Conservation (phyloP, 2,329 filamentous ascomycete genomes). For the Aphanoascus verrucosus region DNA sequence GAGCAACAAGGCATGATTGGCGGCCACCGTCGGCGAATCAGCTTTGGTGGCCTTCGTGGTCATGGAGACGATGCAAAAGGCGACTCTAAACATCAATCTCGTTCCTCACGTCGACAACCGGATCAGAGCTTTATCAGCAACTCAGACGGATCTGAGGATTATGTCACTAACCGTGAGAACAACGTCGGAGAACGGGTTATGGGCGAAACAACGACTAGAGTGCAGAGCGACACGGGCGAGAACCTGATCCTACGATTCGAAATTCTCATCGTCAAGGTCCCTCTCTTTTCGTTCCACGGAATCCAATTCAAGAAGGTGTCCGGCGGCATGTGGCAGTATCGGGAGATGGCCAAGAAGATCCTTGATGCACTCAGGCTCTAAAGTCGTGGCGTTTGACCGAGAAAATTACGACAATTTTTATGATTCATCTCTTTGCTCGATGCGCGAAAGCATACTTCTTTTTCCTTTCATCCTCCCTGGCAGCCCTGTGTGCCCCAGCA, state of each 20-base stretch:
- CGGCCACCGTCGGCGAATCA: slow-evolving; percentile 63
- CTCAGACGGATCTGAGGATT: slow-evolving; percentile 77
- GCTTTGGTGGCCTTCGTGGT: slow-evolving; percentile 61
- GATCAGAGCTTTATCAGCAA: slow-evolving; percentile 70
- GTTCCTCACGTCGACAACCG: slow-evolving; percentile 37
- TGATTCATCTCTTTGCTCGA: neutral
- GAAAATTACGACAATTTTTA: neutral
- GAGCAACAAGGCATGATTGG: slow-evolving; percentile 38
- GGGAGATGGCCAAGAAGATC: slow-evolving; percentile 95
- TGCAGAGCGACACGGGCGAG: slow-evolving; percentile 77
- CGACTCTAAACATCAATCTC: slow-evolving; percentile 40
- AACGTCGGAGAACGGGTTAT: slow-evolving; percentile 51
- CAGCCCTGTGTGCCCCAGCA: neutral
- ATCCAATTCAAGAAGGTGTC: slow-evolving; percentile 97
- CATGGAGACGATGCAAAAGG: slow-evolving; percentile 64
- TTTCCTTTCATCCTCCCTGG: neutral
- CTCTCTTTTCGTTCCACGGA: slow-evolving; percentile 80
- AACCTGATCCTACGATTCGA: slow-evolving; percentile 84
- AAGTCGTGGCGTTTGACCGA: slow-evolving; percentile 13
- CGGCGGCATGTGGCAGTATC: slow-evolving; percentile 96
- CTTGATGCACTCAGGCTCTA: slow-evolving; percentile 73
- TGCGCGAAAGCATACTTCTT: neutral
- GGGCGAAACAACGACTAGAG: slow-evolving; percentile 83
- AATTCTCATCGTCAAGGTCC: slow-evolving; percentile 95
- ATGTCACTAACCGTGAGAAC: slow-evolving; percentile 40